Conservation (phyloP, 352 stramenopile genomes). For the Phytophthora quininea region DNA sequence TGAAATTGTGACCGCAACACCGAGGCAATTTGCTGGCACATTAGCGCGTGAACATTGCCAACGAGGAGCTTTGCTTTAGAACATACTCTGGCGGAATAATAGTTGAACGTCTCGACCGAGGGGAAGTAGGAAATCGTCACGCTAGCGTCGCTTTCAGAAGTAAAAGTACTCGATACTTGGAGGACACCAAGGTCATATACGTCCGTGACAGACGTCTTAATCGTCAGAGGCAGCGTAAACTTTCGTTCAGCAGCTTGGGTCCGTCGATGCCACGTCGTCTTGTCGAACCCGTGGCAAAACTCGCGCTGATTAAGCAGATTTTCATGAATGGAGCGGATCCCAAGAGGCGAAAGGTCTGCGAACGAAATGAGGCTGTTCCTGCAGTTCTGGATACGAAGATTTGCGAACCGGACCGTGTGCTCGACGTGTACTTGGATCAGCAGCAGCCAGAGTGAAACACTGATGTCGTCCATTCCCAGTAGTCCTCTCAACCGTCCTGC, state of each 20-base stretch:
- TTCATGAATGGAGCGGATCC: constrained; percentile 49
- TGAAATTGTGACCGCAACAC: constrained; percentile 15
- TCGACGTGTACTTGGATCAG: constrained; percentile 50
- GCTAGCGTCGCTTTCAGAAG: background rate
- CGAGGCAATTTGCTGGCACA: background rate
- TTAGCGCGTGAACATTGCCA: background rate
- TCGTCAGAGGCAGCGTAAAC: constrained; percentile 10
- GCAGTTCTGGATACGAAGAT: constrained; percentile 28
- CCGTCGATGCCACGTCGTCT: constrained; percentile 29
- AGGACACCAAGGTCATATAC: constrained; percentile 9
- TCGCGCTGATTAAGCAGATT: constrained; percentile 35
- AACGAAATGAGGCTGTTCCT: constrained; percentile 40
- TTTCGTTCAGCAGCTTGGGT: background rate
- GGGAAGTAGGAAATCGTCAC: constrained; percentile 21
- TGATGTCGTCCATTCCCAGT: constrained; percentile 57
- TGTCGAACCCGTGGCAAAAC: constrained; percentile 34
- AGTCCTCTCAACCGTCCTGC: constrained; percentile 26
- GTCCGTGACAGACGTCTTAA: constrained; percentile 33
- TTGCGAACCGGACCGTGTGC: constrained; percentile 20
- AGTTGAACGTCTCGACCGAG: constrained; percentile 14
- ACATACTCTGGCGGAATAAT: constrained; percentile 21
- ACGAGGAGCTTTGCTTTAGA: background rate
- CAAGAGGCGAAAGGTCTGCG: constrained; percentile 46
- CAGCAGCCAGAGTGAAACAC: constrained; percentile 64
- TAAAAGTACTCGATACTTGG: constrained; percentile 19